These are phyloP conservation scores for Filobasidium wieringae DNA, from an alignment of 768 basidiomycete genomes.

Conservation along the genomic window DNA sequence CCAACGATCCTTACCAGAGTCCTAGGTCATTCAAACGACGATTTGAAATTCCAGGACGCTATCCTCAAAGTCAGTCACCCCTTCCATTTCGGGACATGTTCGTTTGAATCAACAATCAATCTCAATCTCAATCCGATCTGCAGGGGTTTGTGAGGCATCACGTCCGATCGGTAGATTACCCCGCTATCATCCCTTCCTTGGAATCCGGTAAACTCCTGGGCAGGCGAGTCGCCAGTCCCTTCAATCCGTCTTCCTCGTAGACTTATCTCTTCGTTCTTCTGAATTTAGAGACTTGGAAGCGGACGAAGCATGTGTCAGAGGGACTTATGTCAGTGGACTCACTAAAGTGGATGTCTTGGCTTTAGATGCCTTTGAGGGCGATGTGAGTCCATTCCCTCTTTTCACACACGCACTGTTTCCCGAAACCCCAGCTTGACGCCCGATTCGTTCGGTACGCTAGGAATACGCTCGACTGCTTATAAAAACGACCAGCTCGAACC, in stretches of 20 bases:
- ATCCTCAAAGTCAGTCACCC: slow-evolving; percentile 51
- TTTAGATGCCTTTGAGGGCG: slow-evolving; percentile 73
- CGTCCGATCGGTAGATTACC: slow-evolving; percentile 69
- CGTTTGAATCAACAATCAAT: too few relatives aligned
- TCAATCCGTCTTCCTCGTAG: not conserved
- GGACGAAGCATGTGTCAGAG: slow-evolving; percentile 62
- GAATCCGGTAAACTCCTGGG: slow-evolving; percentile 45
- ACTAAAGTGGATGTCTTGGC: slow-evolving; percentile 51
- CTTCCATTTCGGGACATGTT: not conserved
- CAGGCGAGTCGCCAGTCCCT: slow-evolving; percentile 11
- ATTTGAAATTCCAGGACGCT: slow-evolving; percentile 61
- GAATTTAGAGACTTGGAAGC: slow-evolving; percentile 41
- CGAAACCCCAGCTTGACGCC: not conserved
- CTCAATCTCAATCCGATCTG: not conserved
- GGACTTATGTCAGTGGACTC: slow-evolving; percentile 66
- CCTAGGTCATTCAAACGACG: slow-evolving; percentile 54
- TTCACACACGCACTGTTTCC: too few relatives aligned
- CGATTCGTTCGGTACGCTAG: slow-evolving; percentile 43
- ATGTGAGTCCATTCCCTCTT: slow-evolving; percentile 42
- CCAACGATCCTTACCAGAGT: slow-evolving; percentile 69
- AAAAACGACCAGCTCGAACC: slow-evolving; percentile 17
- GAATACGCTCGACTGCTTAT: slow-evolving; percentile 51
- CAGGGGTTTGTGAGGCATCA: slow-evolving; percentile 73
- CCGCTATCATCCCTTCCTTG: slow-evolving; percentile 59
- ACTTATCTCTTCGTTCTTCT: not conserved